phyloP scores from a whole-genome alignment of 768 basidiomycete genomes.

The Naganishia friedmannii region DNA sequence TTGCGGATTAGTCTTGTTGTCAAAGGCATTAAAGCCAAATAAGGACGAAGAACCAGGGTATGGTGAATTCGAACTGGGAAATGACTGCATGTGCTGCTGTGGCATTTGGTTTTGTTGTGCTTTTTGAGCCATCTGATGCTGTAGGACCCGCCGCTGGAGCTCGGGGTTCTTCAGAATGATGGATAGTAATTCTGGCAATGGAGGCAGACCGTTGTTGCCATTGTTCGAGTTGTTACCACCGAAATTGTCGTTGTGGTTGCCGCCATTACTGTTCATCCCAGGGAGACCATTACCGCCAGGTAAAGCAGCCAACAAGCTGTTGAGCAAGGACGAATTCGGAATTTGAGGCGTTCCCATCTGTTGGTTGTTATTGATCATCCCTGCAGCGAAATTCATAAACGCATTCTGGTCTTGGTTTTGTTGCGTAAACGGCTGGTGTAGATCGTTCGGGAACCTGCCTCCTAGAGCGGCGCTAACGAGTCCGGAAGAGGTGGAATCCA shows the following conservation, averaged over 20 bases:
- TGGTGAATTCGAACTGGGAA: neutral
- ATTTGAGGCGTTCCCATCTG: neutral
- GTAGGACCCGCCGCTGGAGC: slow-evolving; percentile 8
- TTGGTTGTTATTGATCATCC: neutral
- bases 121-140: slow-evolving; percentile 22
- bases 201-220: slow-evolving; percentile 13
- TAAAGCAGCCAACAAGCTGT: slow-evolving; percentile 5
- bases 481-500: slow-evolving; percentile 5
- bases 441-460: slow-evolving; percentile 9
- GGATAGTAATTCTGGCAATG: slow-evolving; percentile 14
- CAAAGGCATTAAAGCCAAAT: slow-evolving; percentile 13
- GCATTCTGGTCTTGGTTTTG: slow-evolving; percentile 13
- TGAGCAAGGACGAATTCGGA: slow-evolving; percentile 6
- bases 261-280: slow-evolving; percentile 4
- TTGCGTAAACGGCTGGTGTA: slow-evolving; percentile 8
- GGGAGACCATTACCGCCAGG: neutral
- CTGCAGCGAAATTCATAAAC: slow-evolving; percentile 4
- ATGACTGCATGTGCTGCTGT: slow-evolving; percentile 13
- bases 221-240: slow-evolving; percentile 1
- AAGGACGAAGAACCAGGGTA: slow-evolving; percentile 6
- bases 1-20: neutral
- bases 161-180: slow-evolving; percentile 21
- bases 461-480: slow-evolving; percentile 9
- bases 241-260: neutral
- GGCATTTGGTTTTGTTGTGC: slow-evolving; percentile 21